Evolutionary conservation across 768 basidiomycete species (phyloP).

Genomic region (Russula emetica): DNA sequence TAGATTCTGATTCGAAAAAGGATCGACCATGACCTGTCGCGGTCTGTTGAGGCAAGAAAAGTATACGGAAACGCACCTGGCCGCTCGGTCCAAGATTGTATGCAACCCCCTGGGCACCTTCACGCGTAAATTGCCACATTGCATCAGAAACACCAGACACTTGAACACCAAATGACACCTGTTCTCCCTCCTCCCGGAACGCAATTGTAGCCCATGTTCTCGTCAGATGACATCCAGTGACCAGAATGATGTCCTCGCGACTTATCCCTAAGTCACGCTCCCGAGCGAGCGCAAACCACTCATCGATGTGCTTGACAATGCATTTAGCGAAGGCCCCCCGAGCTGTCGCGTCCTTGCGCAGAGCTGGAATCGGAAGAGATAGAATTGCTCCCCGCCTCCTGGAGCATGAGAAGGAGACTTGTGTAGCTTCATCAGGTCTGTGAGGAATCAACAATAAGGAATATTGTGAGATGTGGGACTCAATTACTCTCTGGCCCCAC

Average conservation of each 20-base stretch:
- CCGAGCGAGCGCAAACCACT: too few relatives aligned
- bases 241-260: too few relatives aligned
- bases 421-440: background rate
- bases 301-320: too few relatives aligned
- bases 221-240: too few relatives aligned
- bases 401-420: background rate
- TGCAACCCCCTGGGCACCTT: background rate
- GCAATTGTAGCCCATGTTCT: too few relatives aligned
- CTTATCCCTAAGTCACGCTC: too few relatives aligned
- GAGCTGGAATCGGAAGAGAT: background rate
- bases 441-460: background rate
- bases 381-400: conserved; percentile 1
- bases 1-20: background rate
- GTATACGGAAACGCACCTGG: background rate
- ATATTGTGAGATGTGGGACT: background rate
- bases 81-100: background rate
- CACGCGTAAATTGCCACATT: background rate
- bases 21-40: background rate
- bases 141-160: background rate
- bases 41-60: too few relatives aligned
- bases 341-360: background rate
- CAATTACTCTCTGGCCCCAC: background rate
- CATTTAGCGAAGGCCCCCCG: too few relatives aligned
- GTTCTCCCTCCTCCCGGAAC: background rate
- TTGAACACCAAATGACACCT: background rate